Conservation (phyloP, 2,329 filamentous ascomycete species). For the Calycina herbarum region DNA sequence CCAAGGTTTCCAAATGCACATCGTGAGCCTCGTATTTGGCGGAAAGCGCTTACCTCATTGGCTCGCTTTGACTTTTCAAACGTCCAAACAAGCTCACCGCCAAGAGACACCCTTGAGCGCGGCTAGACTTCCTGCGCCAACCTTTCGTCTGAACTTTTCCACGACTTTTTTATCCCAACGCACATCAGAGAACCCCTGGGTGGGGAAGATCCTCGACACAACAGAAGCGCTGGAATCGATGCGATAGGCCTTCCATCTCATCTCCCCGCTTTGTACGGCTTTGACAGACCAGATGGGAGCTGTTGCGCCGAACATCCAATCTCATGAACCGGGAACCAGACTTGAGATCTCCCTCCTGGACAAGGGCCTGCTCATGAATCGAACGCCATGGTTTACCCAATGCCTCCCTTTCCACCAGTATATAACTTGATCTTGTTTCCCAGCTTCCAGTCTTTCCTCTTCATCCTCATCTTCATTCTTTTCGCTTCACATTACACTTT, state of each 20-base stretch:
- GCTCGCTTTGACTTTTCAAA: background rate
- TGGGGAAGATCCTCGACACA: background rate
- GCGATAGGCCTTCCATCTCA: constrained; percentile 3
- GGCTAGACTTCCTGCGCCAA: background rate
- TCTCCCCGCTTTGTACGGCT: background rate
- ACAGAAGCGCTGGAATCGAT: constrained; percentile 5
- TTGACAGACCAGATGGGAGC: background rate
- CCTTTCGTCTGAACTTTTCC: constrained; percentile 2
- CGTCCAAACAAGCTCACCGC: constrained; percentile 1
- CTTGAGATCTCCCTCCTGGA: background rate
- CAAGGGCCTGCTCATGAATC: background rate
- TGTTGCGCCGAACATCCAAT: background rate
- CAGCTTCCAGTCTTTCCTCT: background rate
- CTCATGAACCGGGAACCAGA: background rate
- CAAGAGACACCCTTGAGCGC: background rate
- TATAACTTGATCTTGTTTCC: constrained; percentile 3
- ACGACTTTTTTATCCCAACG: background rate
- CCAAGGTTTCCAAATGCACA: no score
- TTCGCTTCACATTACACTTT: constrained; percentile 24
- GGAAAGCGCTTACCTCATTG: background rate
- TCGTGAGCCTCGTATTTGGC: background rate
- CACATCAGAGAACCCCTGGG: background rate
- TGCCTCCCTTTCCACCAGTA: background rate
- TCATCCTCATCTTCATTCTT: constrained; percentile 16
- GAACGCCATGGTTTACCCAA: background rate